Evolutionary conservation across 2,329 filamentous ascomycete species (phyloP).

Genomic region (Pseudocercospora vitis): DNA sequence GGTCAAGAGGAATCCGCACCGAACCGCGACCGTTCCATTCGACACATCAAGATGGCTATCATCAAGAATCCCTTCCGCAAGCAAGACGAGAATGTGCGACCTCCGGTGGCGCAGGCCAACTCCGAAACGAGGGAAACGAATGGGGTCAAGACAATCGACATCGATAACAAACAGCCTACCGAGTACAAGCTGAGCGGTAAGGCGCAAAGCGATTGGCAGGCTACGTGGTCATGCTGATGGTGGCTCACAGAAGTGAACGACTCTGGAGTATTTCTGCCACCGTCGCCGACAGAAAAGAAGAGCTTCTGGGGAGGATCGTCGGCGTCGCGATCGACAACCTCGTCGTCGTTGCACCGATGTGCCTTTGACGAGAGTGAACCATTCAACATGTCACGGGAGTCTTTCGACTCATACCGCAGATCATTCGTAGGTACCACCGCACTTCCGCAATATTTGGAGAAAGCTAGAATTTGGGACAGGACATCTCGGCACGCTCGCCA

Average conservation of each 20-base stretch:
- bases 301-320: constrained; percentile 65
- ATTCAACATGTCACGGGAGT: constrained; percentile 93
- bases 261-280: constrained; percentile 91
- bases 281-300: constrained; percentile 85
- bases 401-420: constrained; percentile 92
- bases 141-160: constrained; percentile 42
- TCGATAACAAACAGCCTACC: constrained; percentile 43
- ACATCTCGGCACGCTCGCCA: constrained; percentile 85
- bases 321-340: constrained; percentile 52
- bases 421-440: constrained; percentile 89
- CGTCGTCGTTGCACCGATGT: constrained; percentile 59
- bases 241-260: constrained; percentile 78
- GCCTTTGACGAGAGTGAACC: constrained; percentile 81
- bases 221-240: constrained; percentile 9
- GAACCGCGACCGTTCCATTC: not conserved
- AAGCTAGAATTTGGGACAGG: constrained; percentile 52
- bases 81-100: constrained; percentile 40
- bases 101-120: constrained; percentile 16
- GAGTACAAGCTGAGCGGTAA: constrained; percentile 56
- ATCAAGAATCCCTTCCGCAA: constrained; percentile 43
- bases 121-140: constrained; percentile 15
- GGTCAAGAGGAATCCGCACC: not conserved
- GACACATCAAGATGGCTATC: constrained; percentile 36
- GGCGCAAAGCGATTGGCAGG: constrained; percentile 23
- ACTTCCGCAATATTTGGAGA: too few species aligned